Evolutionary conservation across 352 stramenopile genomes (phyloP).

Genomic region (Phytophthora capsici): DNA sequence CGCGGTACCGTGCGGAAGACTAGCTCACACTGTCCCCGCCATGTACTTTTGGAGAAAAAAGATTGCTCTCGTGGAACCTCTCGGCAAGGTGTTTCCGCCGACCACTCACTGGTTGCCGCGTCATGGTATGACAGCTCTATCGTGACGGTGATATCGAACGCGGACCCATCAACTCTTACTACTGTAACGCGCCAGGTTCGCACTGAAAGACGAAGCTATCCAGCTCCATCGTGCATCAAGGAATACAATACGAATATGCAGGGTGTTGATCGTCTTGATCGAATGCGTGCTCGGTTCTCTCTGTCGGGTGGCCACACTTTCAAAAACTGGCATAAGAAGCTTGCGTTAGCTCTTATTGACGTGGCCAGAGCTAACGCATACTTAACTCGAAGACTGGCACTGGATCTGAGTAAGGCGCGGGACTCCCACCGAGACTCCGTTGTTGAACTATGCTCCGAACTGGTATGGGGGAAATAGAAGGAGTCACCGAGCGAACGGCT

Average conservation of each 20-base stretch:
- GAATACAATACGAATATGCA: no score
- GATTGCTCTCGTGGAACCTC: slow-evolving; percentile 4
- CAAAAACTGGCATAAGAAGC: slow-evolving; percentile 42
- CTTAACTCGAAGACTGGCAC: slow-evolving; percentile 1
- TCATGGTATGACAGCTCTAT: slow-evolving; percentile 35
- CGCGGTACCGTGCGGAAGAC: slow-evolving; percentile 29
- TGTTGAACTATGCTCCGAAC: neutral
- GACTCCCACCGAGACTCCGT: slow-evolving; percentile 7
- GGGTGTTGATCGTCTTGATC: no score
- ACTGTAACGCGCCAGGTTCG: slow-evolving; percentile 17
- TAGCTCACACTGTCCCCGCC: slow-evolving; percentile 30
- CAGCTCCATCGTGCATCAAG: no score
- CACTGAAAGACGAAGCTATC: no score
- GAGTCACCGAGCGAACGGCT: no score
- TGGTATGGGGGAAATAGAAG: no score
- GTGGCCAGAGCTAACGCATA: slow-evolving; percentile 36
- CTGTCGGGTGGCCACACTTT: slow-evolving; percentile 35
- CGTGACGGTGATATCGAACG: slow-evolving; percentile 36
- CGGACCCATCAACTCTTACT: slow-evolving; percentile 23
- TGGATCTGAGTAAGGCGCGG: neutral
- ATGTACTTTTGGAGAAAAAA: no score
- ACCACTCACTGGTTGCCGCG: slow-evolving; percentile 23
- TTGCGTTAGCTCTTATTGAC: slow-evolving; percentile 21
- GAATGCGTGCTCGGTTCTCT: slow-evolving; percentile 32
- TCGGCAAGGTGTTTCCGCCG: slow-evolving; percentile 17